Base-by-base conservation (phyloP, 106 monocot species). In the Hemerocallis citrina region DNA sequence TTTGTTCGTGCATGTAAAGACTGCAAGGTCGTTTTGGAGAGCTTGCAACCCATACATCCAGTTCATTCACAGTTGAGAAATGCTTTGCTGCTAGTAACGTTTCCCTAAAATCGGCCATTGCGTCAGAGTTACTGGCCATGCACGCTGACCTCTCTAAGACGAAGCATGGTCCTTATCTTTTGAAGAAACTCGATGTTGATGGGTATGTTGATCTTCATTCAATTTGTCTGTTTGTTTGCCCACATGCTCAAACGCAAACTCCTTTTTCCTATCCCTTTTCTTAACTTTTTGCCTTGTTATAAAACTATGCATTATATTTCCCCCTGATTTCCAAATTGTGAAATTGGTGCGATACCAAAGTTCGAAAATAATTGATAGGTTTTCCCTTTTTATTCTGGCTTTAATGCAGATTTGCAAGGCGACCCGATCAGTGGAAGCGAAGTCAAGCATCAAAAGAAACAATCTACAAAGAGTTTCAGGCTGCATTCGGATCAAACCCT, bases 31-130 rank as follows among this genome's bases (percentile, higher is more conserved):
- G 77, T 57, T 96, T 79, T 77, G 96, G 73, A 34, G 87, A 98
- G 55, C 81, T 98, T 72, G 81, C 88, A 20, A 56, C 88, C 70
- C 79, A 68, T 52, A 59, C 81, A 57, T 85, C 79, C 27, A 77
- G 91, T 63, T 98, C 96, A 49, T 98, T 82, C 65, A 77, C 71
- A n/a, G 79, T 98, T 52, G 96, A 98, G 52, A 98, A 92, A 70
- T 92, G 96, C 68, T 98, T 98, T 49, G 40, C 51, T 55, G 81
- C 79, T 19, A 77, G 91, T 81, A 82, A 80, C 65, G 24, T 82
- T 9, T 59, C 77, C 25, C 60, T 88, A 16, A 91, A 80, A 76
- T 86, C 81, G 74, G 27, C 77, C 25, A 92, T 98, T 61, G 84
- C 81, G 28, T 64, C 57, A 6, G 96, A 98, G 64, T 50, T 98